These are phyloP conservation scores for Fraxinus nigra DNA, from an alignment of 305 asterid genomes.

Conservation along the genomic window DNA sequence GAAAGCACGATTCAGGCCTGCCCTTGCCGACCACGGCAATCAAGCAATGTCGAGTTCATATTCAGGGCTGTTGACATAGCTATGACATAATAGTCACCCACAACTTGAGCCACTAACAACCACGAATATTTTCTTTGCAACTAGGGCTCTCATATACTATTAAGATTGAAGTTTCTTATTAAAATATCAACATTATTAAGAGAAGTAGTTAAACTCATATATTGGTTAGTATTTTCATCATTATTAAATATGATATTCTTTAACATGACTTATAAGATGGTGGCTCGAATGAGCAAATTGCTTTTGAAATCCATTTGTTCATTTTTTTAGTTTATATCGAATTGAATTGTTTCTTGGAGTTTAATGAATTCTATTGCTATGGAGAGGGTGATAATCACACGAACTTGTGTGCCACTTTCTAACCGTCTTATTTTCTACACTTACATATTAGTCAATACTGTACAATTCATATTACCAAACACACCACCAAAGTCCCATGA, in stretches of 20 bases:
- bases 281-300: neutral
- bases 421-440: neutral
- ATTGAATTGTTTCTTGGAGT: no score
- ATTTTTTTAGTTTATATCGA: no score
- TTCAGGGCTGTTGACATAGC: neutral
- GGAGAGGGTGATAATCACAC: neutral
- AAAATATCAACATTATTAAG: neutral
- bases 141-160: no score
- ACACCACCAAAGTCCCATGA: neutral
- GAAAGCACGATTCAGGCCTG: neutral
- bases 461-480: neutral
- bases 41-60: neutral
- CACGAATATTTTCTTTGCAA: no score
- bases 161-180: neutral
- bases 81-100: neutral
- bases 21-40: neutral
- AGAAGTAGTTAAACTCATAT: no score
- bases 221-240: neutral
- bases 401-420: neutral
- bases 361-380: neutral
- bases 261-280: neutral
- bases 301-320: neutral
- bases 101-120: neutral
- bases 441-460: neutral
- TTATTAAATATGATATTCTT: neutral